phyloP scores from a whole-genome alignment of 179 eudicot genomes.

The Nepenthes alata region DNA sequence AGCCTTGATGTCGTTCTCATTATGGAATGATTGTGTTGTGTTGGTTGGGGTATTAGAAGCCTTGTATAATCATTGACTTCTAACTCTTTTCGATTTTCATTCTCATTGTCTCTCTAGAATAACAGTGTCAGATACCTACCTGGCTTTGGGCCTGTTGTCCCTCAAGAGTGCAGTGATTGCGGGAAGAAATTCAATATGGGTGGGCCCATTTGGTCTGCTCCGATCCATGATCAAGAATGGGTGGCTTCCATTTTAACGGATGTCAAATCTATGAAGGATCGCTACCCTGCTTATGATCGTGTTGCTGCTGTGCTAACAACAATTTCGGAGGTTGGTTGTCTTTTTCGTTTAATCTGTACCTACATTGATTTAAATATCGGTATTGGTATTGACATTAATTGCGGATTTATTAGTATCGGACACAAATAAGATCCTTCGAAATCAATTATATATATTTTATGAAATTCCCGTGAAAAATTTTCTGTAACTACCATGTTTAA shows the following conservation, averaged over 20 bases:
- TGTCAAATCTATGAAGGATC: conserved; percentile 53
- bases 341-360: too few relatives aligned
- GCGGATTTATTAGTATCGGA: too few relatives aligned
- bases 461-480: too few relatives aligned
- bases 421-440: too few relatives aligned
- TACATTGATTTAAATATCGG: too few relatives aligned
- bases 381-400: too few relatives aligned
- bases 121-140: conserved; percentile 66
- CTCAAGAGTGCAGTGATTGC: conserved; percentile 82
- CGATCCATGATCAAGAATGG: conserved; percentile 96
- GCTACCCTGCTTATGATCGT: conserved; percentile 74
- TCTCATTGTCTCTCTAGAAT: conserved; percentile 28
- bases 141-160: conserved; percentile 82
- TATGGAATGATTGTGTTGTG: too few relatives aligned
- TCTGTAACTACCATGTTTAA: too few relatives aligned
- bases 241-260: conserved; percentile 65
- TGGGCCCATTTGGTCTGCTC: conserved; percentile 98
- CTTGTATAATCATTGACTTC: too few relatives aligned
- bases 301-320: conserved; percentile 78
- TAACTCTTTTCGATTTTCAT: not conserved
- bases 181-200: conserved; percentile 92
- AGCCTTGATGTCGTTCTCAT: too few relatives aligned
- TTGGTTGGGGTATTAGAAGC: too few relatives aligned
- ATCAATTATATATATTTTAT: too few relatives aligned
- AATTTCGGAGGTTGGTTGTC: conserved; percentile 66